phyloP scores from a whole-genome alignment of 2,329 filamentous ascomycete genomes.

The Penicillium sp. region DNA sequence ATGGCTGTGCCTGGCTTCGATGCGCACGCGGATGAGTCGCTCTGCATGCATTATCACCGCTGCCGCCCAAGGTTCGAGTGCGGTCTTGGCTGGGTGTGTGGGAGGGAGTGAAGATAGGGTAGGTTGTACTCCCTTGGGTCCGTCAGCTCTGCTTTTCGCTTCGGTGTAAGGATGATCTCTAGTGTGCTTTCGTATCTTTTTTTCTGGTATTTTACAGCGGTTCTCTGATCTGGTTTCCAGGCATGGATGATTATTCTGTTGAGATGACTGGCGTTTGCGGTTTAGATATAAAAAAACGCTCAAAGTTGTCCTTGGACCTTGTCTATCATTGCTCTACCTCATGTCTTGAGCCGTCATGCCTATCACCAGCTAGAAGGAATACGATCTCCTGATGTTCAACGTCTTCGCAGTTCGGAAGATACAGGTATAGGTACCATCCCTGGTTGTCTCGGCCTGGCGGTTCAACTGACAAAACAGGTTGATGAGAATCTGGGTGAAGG shows the following conservation, averaged over 20 bases:
- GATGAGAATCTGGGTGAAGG: too few species aligned
- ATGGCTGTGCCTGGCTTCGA: background rate
- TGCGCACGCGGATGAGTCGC: background rate
- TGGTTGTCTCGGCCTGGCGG: too few species aligned
- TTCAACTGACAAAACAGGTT: too few species aligned
- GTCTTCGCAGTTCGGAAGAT: too few species aligned
- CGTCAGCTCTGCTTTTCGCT: background rate
- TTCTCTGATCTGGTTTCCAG: too few species aligned
- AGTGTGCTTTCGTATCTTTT: background rate
- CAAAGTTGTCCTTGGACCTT: background rate
- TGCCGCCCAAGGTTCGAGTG: conserved; percentile 6
- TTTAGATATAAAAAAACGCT: background rate
- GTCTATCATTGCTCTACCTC: background rate
- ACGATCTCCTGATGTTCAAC: too few species aligned
- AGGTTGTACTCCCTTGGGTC: too few species aligned
- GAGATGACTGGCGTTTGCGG: background rate
- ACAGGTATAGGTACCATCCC: too few species aligned
- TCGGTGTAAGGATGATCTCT: background rate
- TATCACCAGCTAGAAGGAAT: background rate
- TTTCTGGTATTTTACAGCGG: background rate
- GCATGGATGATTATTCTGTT: background rate
- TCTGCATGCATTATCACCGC: conserved; percentile 3
- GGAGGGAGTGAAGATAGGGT: background rate
- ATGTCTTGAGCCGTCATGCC: background rate
- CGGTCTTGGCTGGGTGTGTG: conserved; percentile 4